Percentiles rank a stretch among this genome's conserved stretches.
Conservation (phyloP, 345 rosid genomes). For the Isatis tinctoria region DNA sequence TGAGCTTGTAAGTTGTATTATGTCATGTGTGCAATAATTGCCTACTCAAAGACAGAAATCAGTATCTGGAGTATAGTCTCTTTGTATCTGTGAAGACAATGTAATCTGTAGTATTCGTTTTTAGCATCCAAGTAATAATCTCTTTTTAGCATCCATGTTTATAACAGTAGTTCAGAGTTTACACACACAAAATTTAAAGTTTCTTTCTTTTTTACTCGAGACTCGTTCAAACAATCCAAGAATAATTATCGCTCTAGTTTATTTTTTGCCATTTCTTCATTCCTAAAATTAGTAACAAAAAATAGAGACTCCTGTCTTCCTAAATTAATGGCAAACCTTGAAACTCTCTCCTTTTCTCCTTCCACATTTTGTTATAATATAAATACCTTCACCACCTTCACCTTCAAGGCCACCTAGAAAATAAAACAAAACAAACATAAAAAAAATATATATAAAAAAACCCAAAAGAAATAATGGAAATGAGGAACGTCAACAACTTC, state of each 20-base stretch:
- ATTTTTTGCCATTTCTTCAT: not conserved
- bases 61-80: no score
- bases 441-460: not conserved
- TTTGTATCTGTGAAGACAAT: no score
- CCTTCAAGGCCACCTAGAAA: slow-evolving; percentile 1
- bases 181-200: no score
- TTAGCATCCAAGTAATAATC: no score
- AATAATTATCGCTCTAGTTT: not conserved
- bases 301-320: not conserved
- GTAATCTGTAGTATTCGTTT: no score
- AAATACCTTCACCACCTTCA: slow-evolving; percentile 10
- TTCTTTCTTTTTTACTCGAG: not conserved
- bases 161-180: no score
- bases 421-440: not conserved
- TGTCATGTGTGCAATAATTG: no score
- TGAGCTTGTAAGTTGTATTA: no score
- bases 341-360: slow-evolving; percentile 9
- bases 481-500: slow-evolving; percentile 49
- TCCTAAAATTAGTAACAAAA: slow-evolving; percentile 24
- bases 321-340: slow-evolving; percentile 22
- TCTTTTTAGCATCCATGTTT: no score
- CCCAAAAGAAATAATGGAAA: slow-evolving; percentile 34
- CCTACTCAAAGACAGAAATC: no score
- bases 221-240: slow-evolving; percentile 10
- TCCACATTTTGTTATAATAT: not conserved